phyloP scores from a whole-genome alignment of 441 rosid species.

The Hura crepitans region DNA sequence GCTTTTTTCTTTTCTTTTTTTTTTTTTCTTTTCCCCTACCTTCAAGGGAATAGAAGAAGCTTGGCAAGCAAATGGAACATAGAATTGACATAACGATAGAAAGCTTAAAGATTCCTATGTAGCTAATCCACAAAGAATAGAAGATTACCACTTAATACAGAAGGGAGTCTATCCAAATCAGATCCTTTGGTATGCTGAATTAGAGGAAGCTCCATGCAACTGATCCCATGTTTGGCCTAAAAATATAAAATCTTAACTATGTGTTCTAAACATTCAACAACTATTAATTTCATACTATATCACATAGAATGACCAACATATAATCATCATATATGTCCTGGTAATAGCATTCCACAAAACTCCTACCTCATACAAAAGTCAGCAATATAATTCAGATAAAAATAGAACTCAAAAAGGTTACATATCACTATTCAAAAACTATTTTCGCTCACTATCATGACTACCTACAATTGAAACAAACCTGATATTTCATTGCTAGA shows the following conservation, averaged over 20 bases:
- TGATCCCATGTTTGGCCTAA: constrained; percentile 64
- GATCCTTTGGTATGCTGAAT: constrained; percentile 76
- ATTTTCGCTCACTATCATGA: not conserved
- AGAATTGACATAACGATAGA: not conserved
- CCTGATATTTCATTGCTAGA: not conserved
- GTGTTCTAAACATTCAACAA: not conserved
- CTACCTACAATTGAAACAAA: not conserved
- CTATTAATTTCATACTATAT: not conserved
- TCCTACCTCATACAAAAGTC: not conserved
- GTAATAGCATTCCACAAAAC: not conserved
- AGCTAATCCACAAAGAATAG: not conserved
- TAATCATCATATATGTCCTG: no score
- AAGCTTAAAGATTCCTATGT: not conserved
- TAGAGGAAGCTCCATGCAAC: constrained; percentile 79
- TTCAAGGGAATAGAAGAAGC: constrained; percentile 5
- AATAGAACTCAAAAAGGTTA: not conserved
- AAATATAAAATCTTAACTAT: constrained; percentile 10
- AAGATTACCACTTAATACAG: constrained; percentile 55
- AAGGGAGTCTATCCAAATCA: constrained; percentile 64
- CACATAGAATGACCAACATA: not conserved
- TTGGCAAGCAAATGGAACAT: constrained; percentile 9
- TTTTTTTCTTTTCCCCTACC: no score
- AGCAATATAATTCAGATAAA: not conserved
- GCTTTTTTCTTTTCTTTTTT: not conserved
- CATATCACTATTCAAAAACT: not conserved